phyloP scores from a whole-genome alignment of 1,284 basidiomycete genomes.

The Rhodotorula sp. region DNA sequence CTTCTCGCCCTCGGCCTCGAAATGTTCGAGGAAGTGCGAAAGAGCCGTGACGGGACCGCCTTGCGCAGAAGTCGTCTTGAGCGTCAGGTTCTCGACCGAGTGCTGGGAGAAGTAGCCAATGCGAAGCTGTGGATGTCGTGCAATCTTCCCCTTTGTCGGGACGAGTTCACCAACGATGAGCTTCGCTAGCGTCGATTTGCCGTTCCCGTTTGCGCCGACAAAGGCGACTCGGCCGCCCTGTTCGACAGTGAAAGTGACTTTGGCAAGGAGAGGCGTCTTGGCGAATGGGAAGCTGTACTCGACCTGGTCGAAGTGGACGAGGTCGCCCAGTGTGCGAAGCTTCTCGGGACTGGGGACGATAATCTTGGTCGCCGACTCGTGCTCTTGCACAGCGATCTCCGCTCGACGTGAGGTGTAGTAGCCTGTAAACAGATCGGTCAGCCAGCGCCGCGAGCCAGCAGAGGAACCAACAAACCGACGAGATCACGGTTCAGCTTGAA shows the following conservation, averaged over 20 bases:
- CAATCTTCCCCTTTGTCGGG: slow-evolving; percentile 59
- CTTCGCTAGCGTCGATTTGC: slow-evolving; percentile 60
- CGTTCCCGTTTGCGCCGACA: slow-evolving; percentile 59
- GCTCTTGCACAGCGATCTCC: slow-evolving; percentile 57
- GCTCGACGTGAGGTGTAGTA: slow-evolving; percentile 55
- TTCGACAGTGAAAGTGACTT: slow-evolving; percentile 60
- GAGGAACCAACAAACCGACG: slow-evolving; percentile 43
- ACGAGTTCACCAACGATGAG: slow-evolving; percentile 58
- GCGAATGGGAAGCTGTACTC: slow-evolving; percentile 53
- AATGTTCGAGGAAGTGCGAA: slow-evolving; percentile 50
- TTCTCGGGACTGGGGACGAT: slow-evolving; percentile 54
- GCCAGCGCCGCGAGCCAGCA: background rate
- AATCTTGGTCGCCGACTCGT: slow-evolving; percentile 57
- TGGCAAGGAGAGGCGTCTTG: slow-evolving; percentile 54
- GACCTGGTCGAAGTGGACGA: slow-evolving; percentile 59
- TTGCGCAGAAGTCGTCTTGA: slow-evolving; percentile 8
- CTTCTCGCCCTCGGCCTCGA: slow-evolving; percentile 45
- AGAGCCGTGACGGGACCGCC: slow-evolving; percentile 49
- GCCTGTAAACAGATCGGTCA: slow-evolving; percentile 41
- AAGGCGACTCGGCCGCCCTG: slow-evolving; percentile 61
- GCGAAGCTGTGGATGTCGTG: slow-evolving; percentile 59
- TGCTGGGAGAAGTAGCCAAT: slow-evolving; percentile 57
- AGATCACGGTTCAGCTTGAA: slow-evolving; percentile 68
- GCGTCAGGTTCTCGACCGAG: slow-evolving; percentile 51
- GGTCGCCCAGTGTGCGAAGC: slow-evolving; percentile 57